phyloP scores from a whole-genome alignment of 768 basidiomycete genomes.

The Chalciporus chontae region DNA sequence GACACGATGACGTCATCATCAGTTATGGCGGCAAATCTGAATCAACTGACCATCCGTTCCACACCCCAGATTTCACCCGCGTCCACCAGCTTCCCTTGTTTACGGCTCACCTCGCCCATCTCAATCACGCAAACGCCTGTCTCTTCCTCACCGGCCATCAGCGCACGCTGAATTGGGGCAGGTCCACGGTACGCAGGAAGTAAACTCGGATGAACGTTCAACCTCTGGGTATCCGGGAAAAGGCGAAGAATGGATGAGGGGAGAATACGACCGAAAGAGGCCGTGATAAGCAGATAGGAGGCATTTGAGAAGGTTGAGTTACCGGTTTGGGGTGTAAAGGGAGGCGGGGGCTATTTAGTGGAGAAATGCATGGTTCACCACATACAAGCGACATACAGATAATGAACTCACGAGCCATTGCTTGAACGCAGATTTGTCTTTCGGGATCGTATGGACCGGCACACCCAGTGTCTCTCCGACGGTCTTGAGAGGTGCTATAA shows the following conservation, averaged over 20 bases:
- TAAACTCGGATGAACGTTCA: slow-evolving; percentile 90
- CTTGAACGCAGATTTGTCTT: slow-evolving; percentile 54
- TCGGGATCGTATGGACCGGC: slow-evolving; percentile 60
- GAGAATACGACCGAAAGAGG: slow-evolving; percentile 89
- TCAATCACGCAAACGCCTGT: slow-evolving; percentile 82
- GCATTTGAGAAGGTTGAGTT: slow-evolving; percentile 22
- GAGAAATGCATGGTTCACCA: background rate
- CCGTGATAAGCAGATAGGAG: slow-evolving; percentile 71
- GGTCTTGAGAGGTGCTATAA: slow-evolving; percentile 65
- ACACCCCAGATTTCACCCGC: slow-evolving; percentile 67
- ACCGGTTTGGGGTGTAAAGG: slow-evolving; percentile 23
- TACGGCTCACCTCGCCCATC: slow-evolving; percentile 55
- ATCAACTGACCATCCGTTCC: slow-evolving; percentile 47
- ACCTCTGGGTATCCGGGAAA: slow-evolving; percentile 54
- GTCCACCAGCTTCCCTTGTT: slow-evolving; percentile 62
- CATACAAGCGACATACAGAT: background rate
- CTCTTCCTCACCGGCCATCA: slow-evolving; percentile 60
- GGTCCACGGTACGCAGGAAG: slow-evolving; percentile 87
- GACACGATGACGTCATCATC: slow-evolving; percentile 1
- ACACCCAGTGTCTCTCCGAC: slow-evolving; percentile 53
- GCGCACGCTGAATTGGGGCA: slow-evolving; percentile 82
- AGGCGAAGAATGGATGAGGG: slow-evolving; percentile 54
- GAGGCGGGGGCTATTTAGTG: slow-evolving; percentile 40
- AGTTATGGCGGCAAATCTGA: background rate
- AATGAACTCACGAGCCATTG: slow-evolving; percentile 54